Base-by-base conservation (phyloP, 148 eudicot species). In the Pharnaceum exiguum region DNA sequence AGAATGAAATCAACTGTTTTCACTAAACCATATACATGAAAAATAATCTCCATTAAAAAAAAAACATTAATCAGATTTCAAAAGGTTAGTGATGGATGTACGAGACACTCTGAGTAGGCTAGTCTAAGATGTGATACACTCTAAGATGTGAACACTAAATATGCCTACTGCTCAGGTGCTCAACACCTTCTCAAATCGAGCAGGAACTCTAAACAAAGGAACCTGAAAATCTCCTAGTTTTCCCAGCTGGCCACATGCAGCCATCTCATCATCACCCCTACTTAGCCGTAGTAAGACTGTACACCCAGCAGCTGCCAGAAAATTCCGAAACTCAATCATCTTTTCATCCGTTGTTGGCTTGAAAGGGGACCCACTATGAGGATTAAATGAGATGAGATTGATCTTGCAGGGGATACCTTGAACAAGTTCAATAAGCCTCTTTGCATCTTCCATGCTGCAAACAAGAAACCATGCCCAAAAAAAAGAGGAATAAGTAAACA, bases 221-320 rank as follows among this genome's bases (percentile, higher is more conserved):
- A 80, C 95, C 70, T 68, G 90, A 29, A 81, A 62, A 27, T 88
- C 86, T 25, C 90, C 96, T 0, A 81, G 86, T 28, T 74, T 79
- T 57, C 98, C 98, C 5, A 93, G 96, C 75, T 93, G 96, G 53
- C 98, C 96, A 36, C 98, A 93, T 8, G 98, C 98, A 21, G 98
- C 96, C 98, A 93, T 93, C 69, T 85, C 75, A 76, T 93, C 96
- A 28, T 93, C 90, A n/a, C 98, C 98, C 73, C 98, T 75, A 64
- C 96, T 93, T 43, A 50, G 67, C 56, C 96, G 72, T 63, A 85
- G 39, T 56, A 93, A 68, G 43, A 93, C 98, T 5, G 75, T 60
- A 26, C 87, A 77, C 16, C 98, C 96, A 7, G 85, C 88, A 39
- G 68, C 79, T 0, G 89, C 98, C 55, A 93, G 71, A 16, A 75